Conservation (phyloP, 2,329 filamentous ascomycete species). For the Colletotrichum magnum region DNA sequence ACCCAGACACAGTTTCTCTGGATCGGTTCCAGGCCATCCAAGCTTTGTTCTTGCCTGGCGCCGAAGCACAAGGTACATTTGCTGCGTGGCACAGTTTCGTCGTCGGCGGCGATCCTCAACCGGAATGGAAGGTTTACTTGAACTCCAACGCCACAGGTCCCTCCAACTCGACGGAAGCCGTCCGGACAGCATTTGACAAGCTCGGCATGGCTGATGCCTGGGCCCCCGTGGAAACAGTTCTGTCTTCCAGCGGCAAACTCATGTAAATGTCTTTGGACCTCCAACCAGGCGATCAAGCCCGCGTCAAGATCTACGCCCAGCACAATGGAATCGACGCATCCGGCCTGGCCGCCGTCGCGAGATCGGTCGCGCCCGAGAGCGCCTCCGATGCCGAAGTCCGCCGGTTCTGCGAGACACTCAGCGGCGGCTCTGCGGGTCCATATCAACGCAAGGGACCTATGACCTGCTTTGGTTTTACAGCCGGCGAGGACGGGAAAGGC, state of each 20-base stretch:
- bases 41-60: not conserved
- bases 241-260: not conserved
- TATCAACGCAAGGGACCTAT: not conserved
- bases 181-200: not conserved
- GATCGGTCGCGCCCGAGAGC: not conserved
- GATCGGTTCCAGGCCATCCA: not conserved
- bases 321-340: not conserved
- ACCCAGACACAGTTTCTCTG: not conserved
- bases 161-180: not conserved
- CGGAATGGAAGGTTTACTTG: conserved; percentile 1
- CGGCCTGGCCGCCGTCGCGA: no score
- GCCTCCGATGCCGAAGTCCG: not conserved
- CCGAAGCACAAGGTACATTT: not conserved
- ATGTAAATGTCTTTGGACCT: not conserved
- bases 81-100: not conserved
- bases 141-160: not conserved
- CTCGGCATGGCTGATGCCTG: not conserved
- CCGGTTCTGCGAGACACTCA: not conserved
- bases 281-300: not conserved
- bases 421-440: not conserved
- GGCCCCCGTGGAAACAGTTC: not conserved
- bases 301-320: conserved; percentile 4
- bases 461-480: not conserved
- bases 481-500: not conserved
- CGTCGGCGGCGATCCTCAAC: not conserved